These are phyloP conservation scores for Solanum medicagineum DNA, from an alignment of 257 asterid species.

Conservation along the genomic window DNA sequence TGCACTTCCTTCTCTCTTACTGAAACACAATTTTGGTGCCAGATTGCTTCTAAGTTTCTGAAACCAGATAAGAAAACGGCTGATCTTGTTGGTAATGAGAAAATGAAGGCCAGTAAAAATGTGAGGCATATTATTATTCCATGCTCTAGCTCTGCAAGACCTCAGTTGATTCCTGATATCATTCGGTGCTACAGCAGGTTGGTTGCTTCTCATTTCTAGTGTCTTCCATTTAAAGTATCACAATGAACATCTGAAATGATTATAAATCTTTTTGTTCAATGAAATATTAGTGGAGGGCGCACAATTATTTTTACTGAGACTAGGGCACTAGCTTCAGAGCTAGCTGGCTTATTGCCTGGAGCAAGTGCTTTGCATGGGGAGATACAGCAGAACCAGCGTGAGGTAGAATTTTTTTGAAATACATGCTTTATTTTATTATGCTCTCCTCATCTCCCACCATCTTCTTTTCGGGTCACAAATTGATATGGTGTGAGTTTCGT, in stretches of 20 bases:
- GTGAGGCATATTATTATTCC: conserved; percentile 91
- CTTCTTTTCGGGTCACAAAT: not conserved
- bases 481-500: not conserved
- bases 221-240: not conserved
- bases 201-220: conserved; percentile 6
- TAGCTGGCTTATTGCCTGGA: conserved; percentile 86
- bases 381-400: conserved; percentile 93
- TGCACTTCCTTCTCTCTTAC: not conserved
- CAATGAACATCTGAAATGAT: not conserved
- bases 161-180: conserved; percentile 91
- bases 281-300: conserved; percentile 71
- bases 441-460: not conserved
- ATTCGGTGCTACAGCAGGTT: conserved; percentile 93
- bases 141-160: conserved; percentile 71
- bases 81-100: conserved; percentile 94
- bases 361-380: conserved; percentile 98
- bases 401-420: conserved; percentile 30
- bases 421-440: not conserved
- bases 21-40: conserved; percentile 9
- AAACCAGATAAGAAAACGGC: conserved; percentile 75
- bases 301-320: conserved; percentile 90
- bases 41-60: conserved; percentile 66
- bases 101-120: conserved; percentile 88
- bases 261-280: not conserved
- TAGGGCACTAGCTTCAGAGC: conserved; percentile 78